Evolutionary conservation across 441 rosid genomes (phyloP), one percentile per base, ranked within the genome.

Genomic region (Theobroma grandiflorum): DNA sequence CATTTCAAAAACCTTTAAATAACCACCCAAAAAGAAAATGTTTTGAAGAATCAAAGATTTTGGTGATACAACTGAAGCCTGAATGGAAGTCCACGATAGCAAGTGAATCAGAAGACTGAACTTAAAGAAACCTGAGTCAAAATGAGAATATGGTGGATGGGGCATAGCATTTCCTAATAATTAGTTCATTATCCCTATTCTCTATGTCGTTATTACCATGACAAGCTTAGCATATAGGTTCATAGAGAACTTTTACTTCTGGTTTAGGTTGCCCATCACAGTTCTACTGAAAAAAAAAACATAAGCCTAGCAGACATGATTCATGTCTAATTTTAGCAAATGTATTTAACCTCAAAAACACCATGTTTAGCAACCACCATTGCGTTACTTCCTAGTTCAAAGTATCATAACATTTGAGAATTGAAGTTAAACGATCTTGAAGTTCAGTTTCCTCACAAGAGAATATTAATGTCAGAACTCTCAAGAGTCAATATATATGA

Each of bases 211-310:
- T 22, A 45, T n/a, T 15, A 45, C n/a, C 37, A 45, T 22, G 38
- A 45, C 55, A 45, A 45, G 8, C 73, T 22, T 45, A 45, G 73
- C n/a, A 22, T 45, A 45, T 45, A 68, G 73, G 73, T 37, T 43
- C 55, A 66, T 43, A 66, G 20, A 42, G 22, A 2, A 45, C 22
- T 45, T 35, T 22, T 22, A 68, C 37, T 68, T 5, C 4, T 9
- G 37, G 55, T 45, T 68, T 68, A 68, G 35, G 72, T 42, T 67
- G 72, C 16, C 52, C 72, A 67, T 67, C 52, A 67, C 20, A 10
- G 72, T 67, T 61, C 31, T 31, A 57, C 31, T 26, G 31, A 26
- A n/a, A 6, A 57, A n/a, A 57, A 57, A n/a, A 9, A 22, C 31
- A 57, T 7, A 57, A n/a, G 33, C 2, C 62, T 62, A 62, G 66